Conservation (phyloP, 768 basidiomycete species). For the Naganishia vaughanmartiniae region DNA sequence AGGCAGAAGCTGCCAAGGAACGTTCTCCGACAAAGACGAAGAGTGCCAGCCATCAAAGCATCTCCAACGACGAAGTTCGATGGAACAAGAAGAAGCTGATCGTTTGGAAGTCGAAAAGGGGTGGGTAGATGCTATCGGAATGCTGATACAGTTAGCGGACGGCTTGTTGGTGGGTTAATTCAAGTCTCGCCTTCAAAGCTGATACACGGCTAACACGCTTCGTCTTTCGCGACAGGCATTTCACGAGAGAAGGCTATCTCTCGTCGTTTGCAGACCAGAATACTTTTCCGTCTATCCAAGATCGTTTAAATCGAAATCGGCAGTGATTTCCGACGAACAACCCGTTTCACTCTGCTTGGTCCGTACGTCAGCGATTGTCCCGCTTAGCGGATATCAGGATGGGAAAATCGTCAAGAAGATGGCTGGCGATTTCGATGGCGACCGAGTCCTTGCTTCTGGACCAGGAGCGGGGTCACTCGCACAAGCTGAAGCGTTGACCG, state of each 20-base stretch:
- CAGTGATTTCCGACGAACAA: conserved; percentile 6
- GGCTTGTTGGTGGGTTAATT: conserved; percentile 22
- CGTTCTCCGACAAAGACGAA: neutral
- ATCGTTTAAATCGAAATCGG: conserved; percentile 6
- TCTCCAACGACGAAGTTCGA: neutral
- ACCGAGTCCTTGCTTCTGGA: conserved; percentile 11
- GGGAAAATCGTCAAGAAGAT: conserved; percentile 2
- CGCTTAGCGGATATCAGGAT: conserved; percentile 17
- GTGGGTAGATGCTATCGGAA: conserved; percentile 20
- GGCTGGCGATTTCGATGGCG: conserved; percentile 13
- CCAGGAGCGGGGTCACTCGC: conserved; percentile 1
- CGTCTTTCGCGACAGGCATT: conserved; percentile 1
- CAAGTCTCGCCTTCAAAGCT: neutral
- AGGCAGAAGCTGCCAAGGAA: neutral
- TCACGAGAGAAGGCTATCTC: conserved; percentile 23
- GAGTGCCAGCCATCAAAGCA: neutral
- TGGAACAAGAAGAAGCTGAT: conserved; percentile 22
- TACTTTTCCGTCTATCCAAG: conserved; percentile 15
- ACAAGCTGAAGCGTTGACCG: neutral
- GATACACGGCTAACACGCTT: neutral
- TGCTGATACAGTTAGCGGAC: conserved; percentile 27
- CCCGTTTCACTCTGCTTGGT: conserved; percentile 10
- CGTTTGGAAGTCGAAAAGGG: conserved; percentile 4
- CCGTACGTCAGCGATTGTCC: conserved; percentile 13
- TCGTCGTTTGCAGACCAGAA: conserved; percentile 24